Evolutionary conservation across 768 basidiomycete genomes (phyloP), one percentile per base, ranked within the genome.

Genomic region (Myochromella boudieri): DNA sequence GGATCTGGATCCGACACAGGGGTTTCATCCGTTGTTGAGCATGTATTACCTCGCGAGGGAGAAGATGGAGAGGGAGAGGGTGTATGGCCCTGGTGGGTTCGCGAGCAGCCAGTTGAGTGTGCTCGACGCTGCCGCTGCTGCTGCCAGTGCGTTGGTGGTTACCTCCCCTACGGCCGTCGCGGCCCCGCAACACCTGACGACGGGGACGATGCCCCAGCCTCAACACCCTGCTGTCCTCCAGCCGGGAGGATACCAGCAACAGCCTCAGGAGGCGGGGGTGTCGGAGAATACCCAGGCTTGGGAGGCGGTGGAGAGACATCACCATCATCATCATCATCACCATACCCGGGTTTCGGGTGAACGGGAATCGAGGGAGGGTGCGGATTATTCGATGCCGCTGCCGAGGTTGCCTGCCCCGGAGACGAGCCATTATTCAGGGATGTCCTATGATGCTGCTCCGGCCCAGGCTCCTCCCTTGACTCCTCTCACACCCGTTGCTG

Each of bases 41-140:
- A 97, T 99, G 70, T 99, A 99, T 65, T 97, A 85, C 71, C 82
- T 99, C 15, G 90, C 95, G 4, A 76, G 91, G 43, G 97, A 99
- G 72, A 98, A 97, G 76, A 74, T 94, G 60, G 94, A 98, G 61
- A 75, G 97, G 44, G 97, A 99, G 57, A 78, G 81, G 42, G 89
- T 99, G 6, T 98, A 95, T 65, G 97, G 95, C 0, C 85, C 85
- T 0, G 94, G 94, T 3, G 84, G 90, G 52, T 99, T 99, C 66
- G 97, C 97, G 2, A 88, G 81, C 44, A 97, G 94, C 0, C 92
- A 95, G 62, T 68, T 94, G 9, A 87, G 85, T 20, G 61, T 90
- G 12, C 58, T 58, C 10, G 72, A 64, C 15, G 44, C 48, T 39
- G 46, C 47, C 42, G 49, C 42, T 12, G 51, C 48, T 1, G 48